Evolutionary conservation across 2,329 filamentous ascomycete species (phyloP).

Genomic region (Phymatotrichopsis omnivora): DNA sequence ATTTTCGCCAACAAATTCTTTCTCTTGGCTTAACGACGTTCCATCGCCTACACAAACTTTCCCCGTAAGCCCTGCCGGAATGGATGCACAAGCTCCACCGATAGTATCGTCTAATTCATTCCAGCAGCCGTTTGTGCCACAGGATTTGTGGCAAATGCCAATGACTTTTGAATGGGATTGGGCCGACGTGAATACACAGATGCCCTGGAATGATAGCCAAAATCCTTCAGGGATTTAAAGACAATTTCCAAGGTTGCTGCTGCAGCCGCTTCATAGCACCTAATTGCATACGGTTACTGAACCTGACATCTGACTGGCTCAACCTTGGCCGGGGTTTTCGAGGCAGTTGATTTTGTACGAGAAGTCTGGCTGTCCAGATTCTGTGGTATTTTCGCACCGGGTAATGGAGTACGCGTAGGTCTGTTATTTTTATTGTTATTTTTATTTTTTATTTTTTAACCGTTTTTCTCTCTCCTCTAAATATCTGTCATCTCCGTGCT

Average conservation of each 20-base stretch:
- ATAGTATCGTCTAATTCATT: conserved; percentile 39
- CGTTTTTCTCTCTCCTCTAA: too few relatives aligned
- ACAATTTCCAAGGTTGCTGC: neutral
- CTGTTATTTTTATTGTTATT: too few relatives aligned
- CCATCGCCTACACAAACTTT: conserved; percentile 10
- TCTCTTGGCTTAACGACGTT: conserved; percentile 26
- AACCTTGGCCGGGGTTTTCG: too few relatives aligned
- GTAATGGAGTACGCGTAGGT: too few relatives aligned
- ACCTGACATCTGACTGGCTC: too few relatives aligned
- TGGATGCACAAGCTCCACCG: conserved; percentile 1
- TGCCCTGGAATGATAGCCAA: conserved; percentile 18
- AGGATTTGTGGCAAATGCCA: conserved; percentile 89
- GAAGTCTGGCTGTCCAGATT: too few relatives aligned
- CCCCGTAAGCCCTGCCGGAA: conserved; percentile 15
- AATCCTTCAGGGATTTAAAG: conserved; percentile 10
- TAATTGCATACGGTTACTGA: too few relatives aligned
- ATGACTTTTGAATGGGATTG: conserved; percentile 93
- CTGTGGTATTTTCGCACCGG: too few relatives aligned
- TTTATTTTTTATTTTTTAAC: too few relatives aligned
- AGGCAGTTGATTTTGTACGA: too few relatives aligned
- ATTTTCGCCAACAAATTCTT: conserved; percentile 22
- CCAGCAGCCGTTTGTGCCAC: conserved; percentile 79
- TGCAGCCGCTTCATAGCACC: too few relatives aligned
- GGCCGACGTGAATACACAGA: conserved; percentile 33
- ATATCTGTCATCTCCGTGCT: too few relatives aligned